These are phyloP conservation scores for Saccharomyces mikatae DNA, from an alignment of 805 yeast genomes.

Conservation along the genomic window DNA sequence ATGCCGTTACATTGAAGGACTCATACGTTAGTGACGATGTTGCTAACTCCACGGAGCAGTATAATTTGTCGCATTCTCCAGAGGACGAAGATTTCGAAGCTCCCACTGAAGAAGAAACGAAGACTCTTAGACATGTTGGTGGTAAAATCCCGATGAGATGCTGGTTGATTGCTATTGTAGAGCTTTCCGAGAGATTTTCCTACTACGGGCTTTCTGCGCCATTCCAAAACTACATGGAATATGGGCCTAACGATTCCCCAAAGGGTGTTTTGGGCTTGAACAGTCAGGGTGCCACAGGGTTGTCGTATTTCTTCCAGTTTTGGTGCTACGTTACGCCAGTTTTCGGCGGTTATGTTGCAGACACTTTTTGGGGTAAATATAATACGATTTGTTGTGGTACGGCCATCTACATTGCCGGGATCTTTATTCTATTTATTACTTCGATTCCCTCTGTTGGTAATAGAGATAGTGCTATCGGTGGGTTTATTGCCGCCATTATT, in stretches of 20 bases:
- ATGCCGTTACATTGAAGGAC: not conserved
- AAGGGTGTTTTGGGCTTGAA: slow-evolving; percentile 55
- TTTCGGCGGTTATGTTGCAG: slow-evolving; percentile 68
- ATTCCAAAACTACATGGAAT: slow-evolving; percentile 72
- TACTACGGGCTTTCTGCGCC: slow-evolving; percentile 74
- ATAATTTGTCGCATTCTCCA: not conserved
- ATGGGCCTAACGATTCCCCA: slow-evolving; percentile 35
- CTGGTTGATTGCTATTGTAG: slow-evolving; percentile 55
- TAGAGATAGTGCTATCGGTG: slow-evolving; percentile 50
- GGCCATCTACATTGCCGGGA: slow-evolving; percentile 52
- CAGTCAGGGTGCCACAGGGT: slow-evolving; percentile 57
- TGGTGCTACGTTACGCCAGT: slow-evolving; percentile 79
- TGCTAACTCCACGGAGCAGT: not conserved
- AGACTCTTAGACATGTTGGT: slow-evolving; percentile 22
- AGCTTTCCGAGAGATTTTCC: slow-evolving; percentile 73
- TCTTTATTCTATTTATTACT: slow-evolving; percentile 57
- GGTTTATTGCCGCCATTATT: slow-evolving; percentile 38
- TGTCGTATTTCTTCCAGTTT: slow-evolving; percentile 68
- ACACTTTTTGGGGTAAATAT: slow-evolving; percentile 65
- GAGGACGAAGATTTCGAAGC: slow-evolving; percentile 8
- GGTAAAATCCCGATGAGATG: slow-evolving; percentile 43
- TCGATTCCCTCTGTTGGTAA: slow-evolving; percentile 52
- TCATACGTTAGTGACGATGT: not conserved
- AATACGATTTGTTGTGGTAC: slow-evolving; percentile 58
- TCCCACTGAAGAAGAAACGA: slow-evolving; percentile 28